Percentiles rank a stretch among this genome's conserved stretches.
Conservation (phyloP, 1,284 basidiomycete genomes). For the Puccinia coronata region DNA sequence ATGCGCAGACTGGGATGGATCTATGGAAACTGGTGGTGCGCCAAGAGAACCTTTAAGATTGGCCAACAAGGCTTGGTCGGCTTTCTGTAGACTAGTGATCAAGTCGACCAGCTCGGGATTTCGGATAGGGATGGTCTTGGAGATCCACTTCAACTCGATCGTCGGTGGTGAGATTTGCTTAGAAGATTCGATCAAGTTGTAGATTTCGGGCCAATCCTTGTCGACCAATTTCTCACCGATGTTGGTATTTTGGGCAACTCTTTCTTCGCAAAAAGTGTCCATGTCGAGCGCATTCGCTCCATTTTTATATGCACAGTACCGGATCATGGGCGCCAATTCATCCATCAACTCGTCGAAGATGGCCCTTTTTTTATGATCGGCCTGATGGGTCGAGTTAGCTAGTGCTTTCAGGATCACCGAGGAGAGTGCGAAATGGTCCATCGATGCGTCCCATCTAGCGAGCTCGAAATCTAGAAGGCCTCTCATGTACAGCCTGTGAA, state of each 20-base stretch:
- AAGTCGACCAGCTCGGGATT: constrained; percentile 29
- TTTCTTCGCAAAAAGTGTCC: constrained; percentile 22
- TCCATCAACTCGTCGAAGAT: constrained; percentile 35
- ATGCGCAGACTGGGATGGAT: not conserved
- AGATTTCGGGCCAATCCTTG: constrained; percentile 14
- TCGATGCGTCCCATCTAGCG: constrained; percentile 8
- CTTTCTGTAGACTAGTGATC: constrained; percentile 12
- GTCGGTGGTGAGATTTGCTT: not conserved
- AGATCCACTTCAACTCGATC: constrained; percentile 21
- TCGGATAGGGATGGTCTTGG: constrained; percentile 24
- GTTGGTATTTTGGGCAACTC: not conserved
- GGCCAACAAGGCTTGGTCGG: constrained; percentile 14
- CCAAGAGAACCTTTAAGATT: not conserved
- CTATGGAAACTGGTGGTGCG: not conserved
- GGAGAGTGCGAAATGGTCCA: constrained; percentile 24
- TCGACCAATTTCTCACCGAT: constrained; percentile 12
- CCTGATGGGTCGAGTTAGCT: not conserved
- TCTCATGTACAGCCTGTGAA: constrained; percentile 30
- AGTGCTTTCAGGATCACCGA: constrained; percentile 17
- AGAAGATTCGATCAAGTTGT: constrained; percentile 18
- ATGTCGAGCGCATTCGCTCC: constrained; percentile 14
- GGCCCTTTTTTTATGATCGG: constrained; percentile 25
- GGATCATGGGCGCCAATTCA: constrained; percentile 26
- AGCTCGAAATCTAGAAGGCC: constrained; percentile 26
- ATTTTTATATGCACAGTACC: constrained; percentile 32